These are phyloP conservation scores for Celoporthe dispersa DNA, from an alignment of 2,329 filamentous ascomycete genomes.

Conservation along the genomic window DNA sequence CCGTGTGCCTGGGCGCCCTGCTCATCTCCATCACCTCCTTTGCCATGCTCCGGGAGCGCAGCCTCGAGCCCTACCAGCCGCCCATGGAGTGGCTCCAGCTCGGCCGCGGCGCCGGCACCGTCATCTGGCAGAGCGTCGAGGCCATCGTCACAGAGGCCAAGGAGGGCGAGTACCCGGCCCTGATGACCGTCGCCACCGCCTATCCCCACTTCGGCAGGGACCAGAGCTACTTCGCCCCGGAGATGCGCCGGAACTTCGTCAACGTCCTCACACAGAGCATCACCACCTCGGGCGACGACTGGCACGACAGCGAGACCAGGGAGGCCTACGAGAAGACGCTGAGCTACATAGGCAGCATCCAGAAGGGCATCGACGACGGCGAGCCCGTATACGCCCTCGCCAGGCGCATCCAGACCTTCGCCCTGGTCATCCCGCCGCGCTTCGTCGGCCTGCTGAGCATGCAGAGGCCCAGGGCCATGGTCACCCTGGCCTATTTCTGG, in stretches of 20 bases:
- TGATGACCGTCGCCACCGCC: constrained; percentile 47
- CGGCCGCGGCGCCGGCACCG: constrained; percentile 34
- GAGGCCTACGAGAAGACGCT: constrained; percentile 37
- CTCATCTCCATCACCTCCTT: constrained; percentile 36
- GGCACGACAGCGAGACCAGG: constrained; percentile 32
- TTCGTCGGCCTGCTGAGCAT: constrained; percentile 34
- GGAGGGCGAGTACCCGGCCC: constrained; percentile 48
- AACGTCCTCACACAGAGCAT: constrained; percentile 32
- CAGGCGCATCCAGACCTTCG: constrained; percentile 35
- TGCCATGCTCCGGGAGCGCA: constrained; percentile 35
- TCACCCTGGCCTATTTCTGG: constrained; percentile 36
- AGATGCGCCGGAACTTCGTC: constrained; percentile 31
- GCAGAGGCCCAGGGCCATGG: constrained; percentile 35
- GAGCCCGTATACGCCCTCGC: constrained; percentile 39
- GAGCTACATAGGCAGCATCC: constrained; percentile 36
- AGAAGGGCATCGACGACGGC: constrained; percentile 34
- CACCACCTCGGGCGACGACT: constrained; percentile 31
- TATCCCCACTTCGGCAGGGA: constrained; percentile 40
- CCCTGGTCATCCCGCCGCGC: constrained; percentile 33
- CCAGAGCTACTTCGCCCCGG: constrained; percentile 35
- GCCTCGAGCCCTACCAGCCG: constrained; percentile 33
- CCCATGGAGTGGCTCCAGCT: constrained; percentile 37
- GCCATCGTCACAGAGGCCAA: constrained; percentile 42
- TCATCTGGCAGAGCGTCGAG: constrained; percentile 36
- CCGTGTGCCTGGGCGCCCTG: constrained; percentile 34